Evolutionary conservation across 2,329 filamentous ascomycete species (phyloP).

Genomic region (Alternaria arbusti): DNA sequence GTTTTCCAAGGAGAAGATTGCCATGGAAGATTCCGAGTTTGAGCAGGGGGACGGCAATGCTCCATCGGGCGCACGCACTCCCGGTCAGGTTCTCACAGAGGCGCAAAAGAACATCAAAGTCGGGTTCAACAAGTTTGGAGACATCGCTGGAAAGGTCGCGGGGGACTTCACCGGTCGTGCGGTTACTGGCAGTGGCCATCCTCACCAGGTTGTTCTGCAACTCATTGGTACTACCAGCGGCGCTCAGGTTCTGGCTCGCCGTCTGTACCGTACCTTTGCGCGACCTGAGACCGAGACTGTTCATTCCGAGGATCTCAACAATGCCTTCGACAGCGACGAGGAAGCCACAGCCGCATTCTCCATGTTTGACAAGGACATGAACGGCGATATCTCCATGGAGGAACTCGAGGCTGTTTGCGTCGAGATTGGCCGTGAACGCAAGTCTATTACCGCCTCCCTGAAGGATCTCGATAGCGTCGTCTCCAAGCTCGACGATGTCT

Average conservation of each 20-base stretch:
- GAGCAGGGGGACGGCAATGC: constrained; percentile 59
- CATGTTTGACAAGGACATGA: constrained; percentile 96
- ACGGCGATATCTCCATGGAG: constrained; percentile 94
- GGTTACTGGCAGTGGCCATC: constrained; percentile 73
- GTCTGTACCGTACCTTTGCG: constrained; percentile 86
- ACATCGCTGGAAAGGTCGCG: constrained; percentile 83
- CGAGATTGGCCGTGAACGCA: constrained; percentile 92
- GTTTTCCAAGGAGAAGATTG: constrained; percentile 69
- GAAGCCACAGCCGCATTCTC: constrained; percentile 87
- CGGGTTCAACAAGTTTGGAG: constrained; percentile 79
- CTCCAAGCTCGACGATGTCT: constrained; percentile 84
- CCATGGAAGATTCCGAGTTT: constrained; percentile 77
- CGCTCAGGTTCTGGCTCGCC: constrained; percentile 82
- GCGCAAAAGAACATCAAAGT: constrained; percentile 76
- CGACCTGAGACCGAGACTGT: constrained; percentile 78
- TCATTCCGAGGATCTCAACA: constrained; percentile 75
- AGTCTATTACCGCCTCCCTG: constrained; percentile 90
- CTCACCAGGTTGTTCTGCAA: constrained; percentile 81
- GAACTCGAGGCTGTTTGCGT: constrained; percentile 92
- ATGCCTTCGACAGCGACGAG: constrained; percentile 80
- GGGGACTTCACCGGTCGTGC: constrained; percentile 87
- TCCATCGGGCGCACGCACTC: constrained; percentile 72
- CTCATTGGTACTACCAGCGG: constrained; percentile 75
- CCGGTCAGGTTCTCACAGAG: constrained; percentile 71
- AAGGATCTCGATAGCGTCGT: constrained; percentile 96